Evolutionary conservation across 345 rosid species (phyloP).

Genomic region (Arabis alpina): DNA sequence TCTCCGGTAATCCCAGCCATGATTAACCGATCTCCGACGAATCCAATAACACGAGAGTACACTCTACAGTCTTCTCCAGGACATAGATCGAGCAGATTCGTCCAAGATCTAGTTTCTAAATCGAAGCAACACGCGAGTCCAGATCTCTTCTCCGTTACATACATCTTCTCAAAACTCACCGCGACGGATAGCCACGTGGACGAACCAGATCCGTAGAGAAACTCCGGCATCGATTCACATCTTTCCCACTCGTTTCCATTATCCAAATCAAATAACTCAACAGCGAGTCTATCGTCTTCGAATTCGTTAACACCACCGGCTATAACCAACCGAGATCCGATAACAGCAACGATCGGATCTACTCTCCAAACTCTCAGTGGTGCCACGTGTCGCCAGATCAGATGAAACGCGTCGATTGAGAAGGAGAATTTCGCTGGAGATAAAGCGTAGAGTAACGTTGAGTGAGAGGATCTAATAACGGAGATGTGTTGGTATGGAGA

Average conservation of each 20-base stretch:
- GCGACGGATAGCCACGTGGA: constrained; percentile 72
- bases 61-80: constrained; percentile 33
- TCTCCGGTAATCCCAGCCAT: constrained; percentile 53
- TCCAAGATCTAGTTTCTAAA: constrained; percentile 58
- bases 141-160: constrained; percentile 58
- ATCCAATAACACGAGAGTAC: constrained; percentile 47
- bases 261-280: constrained; percentile 58
- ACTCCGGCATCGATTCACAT: constrained; percentile 62
- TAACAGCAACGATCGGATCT: constrained; percentile 71
- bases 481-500: constrained; percentile 41
- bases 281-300: constrained; percentile 74
- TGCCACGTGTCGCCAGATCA: constrained; percentile 62
- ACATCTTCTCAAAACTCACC: constrained; percentile 42
- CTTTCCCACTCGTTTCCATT: constrained; percentile 49
- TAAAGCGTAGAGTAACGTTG: constrained; percentile 60
- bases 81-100: constrained; percentile 51
- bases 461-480: constrained; percentile 60
- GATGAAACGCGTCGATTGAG: constrained; percentile 73
- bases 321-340: constrained; percentile 50
- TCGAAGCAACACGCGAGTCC: constrained; percentile 57
- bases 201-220: constrained; percentile 56
- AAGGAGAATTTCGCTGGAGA: constrained; percentile 62
- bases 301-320: constrained; percentile 75
- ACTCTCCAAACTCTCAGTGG: constrained; percentile 63
- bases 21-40: constrained; percentile 45